These are phyloP conservation scores for Apiospora phragmitis DNA, from an alignment of 2,329 filamentous ascomycete genomes.

Conservation along the genomic window DNA sequence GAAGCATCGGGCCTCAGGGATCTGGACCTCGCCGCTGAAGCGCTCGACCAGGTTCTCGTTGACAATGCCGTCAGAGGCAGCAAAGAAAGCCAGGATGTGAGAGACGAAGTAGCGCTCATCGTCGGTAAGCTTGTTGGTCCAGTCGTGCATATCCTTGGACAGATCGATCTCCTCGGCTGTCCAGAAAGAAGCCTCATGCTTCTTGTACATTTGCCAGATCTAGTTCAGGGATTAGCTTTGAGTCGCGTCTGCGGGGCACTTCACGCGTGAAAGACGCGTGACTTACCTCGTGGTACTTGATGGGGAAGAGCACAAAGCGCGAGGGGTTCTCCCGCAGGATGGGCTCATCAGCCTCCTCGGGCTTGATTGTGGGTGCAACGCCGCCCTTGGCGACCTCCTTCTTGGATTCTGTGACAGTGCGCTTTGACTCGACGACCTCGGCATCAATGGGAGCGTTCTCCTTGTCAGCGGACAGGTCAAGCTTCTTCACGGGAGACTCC, in stretches of 20 bases:
- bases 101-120: conserved; percentile 99
- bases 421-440: conserved; percentile 60
- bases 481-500: conserved; percentile 90
- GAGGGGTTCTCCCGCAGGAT: conserved; percentile 93
- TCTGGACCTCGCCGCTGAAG: conserved; percentile 95
- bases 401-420: conserved; percentile 51
- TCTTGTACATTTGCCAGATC: conserved; percentile 99
- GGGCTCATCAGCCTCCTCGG: conserved; percentile 80
- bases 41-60: conserved; percentile 99
- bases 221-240: conserved; percentile 41
- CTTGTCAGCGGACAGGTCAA: conserved; percentile 78
- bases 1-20: conserved; percentile 98
- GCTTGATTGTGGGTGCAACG: conserved; percentile 56
- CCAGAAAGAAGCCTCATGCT: conserved; percentile 99
- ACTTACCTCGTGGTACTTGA: conserved; percentile 98
- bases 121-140: conserved; percentile 96
- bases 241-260: conserved; percentile 45
- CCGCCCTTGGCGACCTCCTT: conserved; percentile 40
- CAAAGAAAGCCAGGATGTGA: conserved; percentile 98
- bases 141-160: conserved; percentile 98
- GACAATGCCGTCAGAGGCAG: conserved; percentile 97
- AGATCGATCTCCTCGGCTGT: conserved; percentile 99
- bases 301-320: conserved; percentile 96
- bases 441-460: conserved; percentile 69
- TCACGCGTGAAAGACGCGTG: conserved; percentile 65